These are phyloP conservation scores for Lasiosphaeria miniovina DNA, from an alignment of 495 filamentous ascomycete genomes.

Conservation along the genomic window DNA sequence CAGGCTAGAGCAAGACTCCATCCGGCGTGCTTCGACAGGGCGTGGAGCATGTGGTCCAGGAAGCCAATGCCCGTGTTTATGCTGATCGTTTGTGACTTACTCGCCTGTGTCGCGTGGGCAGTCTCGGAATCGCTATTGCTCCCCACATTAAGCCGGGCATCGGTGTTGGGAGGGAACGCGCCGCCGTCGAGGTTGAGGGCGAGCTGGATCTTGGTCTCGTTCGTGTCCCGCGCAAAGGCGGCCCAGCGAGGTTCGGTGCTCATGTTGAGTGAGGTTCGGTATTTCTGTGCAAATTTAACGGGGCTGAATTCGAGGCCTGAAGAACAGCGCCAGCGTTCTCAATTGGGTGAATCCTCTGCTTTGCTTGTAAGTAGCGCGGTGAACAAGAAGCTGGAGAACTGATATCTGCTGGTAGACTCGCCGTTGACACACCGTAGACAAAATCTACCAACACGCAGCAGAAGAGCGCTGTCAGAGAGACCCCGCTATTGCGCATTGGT, in stretches of 20 bases:
- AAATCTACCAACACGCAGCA: no score
- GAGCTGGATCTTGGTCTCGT: conserved; percentile 94
- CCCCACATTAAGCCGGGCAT: conserved; percentile 35
- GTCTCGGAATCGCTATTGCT: conserved; percentile 30
- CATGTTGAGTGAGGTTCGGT: conserved; percentile 26
- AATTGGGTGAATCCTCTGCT: not conserved
- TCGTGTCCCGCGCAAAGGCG: conserved; percentile 78
- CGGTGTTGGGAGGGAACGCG: conserved; percentile 60
- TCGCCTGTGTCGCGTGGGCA: conserved; percentile 75
- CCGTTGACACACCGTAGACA: no score
- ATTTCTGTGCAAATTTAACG: not conserved
- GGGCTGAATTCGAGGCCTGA: not conserved
- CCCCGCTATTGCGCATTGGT: no score
- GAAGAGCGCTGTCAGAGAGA: no score
- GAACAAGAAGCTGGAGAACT: no score
- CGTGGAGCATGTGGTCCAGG: conserved; percentile 97
- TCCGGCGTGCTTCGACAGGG: conserved; percentile 89
- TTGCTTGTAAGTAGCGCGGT: no score
- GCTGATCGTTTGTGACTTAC: conserved; percentile 75
- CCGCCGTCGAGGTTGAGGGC: conserved; percentile 93
- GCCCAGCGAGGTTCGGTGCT: conserved; percentile 57
- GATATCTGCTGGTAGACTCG: no score
- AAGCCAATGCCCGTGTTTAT: conserved; percentile 97
- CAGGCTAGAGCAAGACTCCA: conserved; percentile 83
- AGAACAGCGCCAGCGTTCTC: not conserved